Conservation (phyloP, 768 basidiomycete species). For the Nevesoporus exiguus region DNA sequence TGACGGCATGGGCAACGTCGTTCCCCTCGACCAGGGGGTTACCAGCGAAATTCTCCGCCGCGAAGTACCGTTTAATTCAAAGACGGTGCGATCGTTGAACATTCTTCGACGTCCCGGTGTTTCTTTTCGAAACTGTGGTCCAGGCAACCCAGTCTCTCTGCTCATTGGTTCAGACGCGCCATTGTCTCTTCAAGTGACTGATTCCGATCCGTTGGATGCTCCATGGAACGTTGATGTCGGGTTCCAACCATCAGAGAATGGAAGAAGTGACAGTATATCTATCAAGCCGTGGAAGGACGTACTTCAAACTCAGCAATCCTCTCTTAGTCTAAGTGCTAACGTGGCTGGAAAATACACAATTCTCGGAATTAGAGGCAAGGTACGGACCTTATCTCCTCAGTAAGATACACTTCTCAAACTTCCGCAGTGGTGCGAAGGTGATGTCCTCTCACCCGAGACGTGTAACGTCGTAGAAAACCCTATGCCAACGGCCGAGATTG, state of each 20-base stretch:
- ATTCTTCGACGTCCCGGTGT: conserved; percentile 70
- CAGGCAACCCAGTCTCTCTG: conserved; percentile 65
- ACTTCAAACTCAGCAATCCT: conserved; percentile 47
- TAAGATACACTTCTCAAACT: conserved; percentile 2
- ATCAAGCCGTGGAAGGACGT: conserved; percentile 63
- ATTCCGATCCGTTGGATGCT: conserved; percentile 58
- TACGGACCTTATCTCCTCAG: conserved; percentile 15
- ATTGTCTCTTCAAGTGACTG: conserved; percentile 50
- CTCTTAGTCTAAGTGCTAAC: conserved; percentile 47
- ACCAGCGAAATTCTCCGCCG: conserved; percentile 16
- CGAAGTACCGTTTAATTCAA: conserved; percentile 36
- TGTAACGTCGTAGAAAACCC: conserved; percentile 77
- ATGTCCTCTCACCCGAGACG: conserved; percentile 77
- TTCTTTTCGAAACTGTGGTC: conserved; percentile 71
- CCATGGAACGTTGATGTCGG: conserved; percentile 65
- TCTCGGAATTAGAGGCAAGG: conserved; percentile 65
- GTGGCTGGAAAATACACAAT: conserved; percentile 80
- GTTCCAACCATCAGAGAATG: conserved; percentile 53
- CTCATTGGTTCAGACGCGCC: conserved; percentile 65
- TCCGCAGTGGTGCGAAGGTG: conserved; percentile 70
- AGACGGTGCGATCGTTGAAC: conserved; percentile 56
- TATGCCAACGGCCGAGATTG: conserved; percentile 76
- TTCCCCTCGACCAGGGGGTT: conserved; percentile 43
- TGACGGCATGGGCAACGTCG: conserved; percentile 78
- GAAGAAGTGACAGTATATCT: conserved; percentile 37